A percentile compares a stretch with the other conserved stretches of the same genome.
Conservation (phyloP, 495 filamentous ascomycete genomes). For the Sporormia fimetaria region DNA sequence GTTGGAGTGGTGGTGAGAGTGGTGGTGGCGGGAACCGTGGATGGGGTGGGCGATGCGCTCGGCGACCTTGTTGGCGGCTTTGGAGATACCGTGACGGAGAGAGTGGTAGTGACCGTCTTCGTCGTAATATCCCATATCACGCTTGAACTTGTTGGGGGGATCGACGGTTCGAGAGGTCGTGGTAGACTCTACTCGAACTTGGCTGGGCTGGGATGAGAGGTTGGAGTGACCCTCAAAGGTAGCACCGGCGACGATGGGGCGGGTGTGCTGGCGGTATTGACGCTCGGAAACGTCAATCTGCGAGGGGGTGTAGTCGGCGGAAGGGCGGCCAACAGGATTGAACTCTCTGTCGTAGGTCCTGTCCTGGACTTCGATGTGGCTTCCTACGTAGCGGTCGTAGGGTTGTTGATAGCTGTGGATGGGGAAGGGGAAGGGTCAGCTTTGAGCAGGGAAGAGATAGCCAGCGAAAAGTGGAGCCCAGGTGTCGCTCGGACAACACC, state of each 20-base stretch:
- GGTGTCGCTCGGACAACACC: constrained; percentile 26
- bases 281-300: constrained; percentile 75
- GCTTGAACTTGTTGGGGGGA: constrained; percentile 42
- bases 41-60: constrained; percentile 52
- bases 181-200: constrained; percentile 32
- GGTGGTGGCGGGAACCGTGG: constrained; percentile 40
- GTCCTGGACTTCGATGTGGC: constrained; percentile 54
- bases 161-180: constrained; percentile 43
- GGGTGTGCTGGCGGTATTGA: constrained; percentile 69
- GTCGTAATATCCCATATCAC: constrained; percentile 95
- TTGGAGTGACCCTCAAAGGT: constrained; percentile 37
- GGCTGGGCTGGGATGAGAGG: constrained; percentile 22
- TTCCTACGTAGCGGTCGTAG: constrained; percentile 43
- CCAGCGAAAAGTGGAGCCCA: constrained; percentile 23
- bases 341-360: constrained; percentile 43
- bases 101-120: constrained; percentile 93
- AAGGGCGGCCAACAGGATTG: constrained; percentile 31
- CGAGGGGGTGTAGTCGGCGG: constrained; percentile 39
- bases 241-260: constrained; percentile 56
- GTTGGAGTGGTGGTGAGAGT: constrained; percentile 20
- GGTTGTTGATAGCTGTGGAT: constrained; percentile 45
- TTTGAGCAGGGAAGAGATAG: constrained; percentile 23
- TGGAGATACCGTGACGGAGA: constrained; percentile 77
- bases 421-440: constrained; percentile 39
- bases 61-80: constrained; percentile 67